phyloP scores from a whole-genome alignment of 495 filamentous ascomycete genomes.

The Acidomyces sp. region DNA sequence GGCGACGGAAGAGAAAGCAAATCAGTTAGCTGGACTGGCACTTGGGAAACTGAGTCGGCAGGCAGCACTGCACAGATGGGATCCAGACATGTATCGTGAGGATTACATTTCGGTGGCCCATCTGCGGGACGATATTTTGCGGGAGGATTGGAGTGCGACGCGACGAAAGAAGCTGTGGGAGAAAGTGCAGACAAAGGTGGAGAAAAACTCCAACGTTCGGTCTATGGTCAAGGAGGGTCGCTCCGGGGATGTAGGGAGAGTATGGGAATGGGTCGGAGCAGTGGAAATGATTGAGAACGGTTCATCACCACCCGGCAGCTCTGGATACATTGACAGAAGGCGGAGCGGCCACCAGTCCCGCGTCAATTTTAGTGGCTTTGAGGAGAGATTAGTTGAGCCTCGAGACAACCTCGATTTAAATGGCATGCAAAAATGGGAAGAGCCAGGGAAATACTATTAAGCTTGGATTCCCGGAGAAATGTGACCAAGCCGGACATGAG shows the following conservation, averaged over 20 bases:
- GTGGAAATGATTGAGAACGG: slow-evolving; percentile 22
- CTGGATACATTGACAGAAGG: slow-evolving; percentile 7
- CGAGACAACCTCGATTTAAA: slow-evolving; percentile 1
- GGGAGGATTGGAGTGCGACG: slow-evolving; percentile 61
- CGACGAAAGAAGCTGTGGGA: slow-evolving; percentile 70
- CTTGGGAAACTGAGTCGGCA: slow-evolving; percentile 71
- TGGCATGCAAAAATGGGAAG: slow-evolving; percentile 12
- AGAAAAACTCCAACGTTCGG: slow-evolving; percentile 84
- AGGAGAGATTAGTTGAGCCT: slow-evolving; percentile 11
- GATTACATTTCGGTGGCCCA: slow-evolving; percentile 75
- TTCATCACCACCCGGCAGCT: slow-evolving; percentile 1
- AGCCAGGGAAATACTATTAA: slow-evolving; percentile 16
- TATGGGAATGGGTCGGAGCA: slow-evolving; percentile 94
- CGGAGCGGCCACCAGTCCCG: slow-evolving; percentile 8
- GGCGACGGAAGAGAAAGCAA: slow-evolving; percentile 55
- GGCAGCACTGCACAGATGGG: slow-evolving; percentile 60
- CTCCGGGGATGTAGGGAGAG: slow-evolving; percentile 71
- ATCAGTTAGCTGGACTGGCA: slow-evolving; percentile 64
- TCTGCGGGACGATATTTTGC: slow-evolving; percentile 78
- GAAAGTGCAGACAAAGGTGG: slow-evolving; percentile 67
- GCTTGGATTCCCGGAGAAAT: background rate
- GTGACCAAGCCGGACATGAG: background rate
- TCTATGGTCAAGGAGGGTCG: slow-evolving; percentile 68
- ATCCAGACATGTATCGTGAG: slow-evolving; percentile 43
- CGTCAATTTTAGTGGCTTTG: slow-evolving; percentile 13